phyloP scores from a whole-genome alignment of 495 filamentous ascomycete genomes.

The Trichoderma virens region DNA sequence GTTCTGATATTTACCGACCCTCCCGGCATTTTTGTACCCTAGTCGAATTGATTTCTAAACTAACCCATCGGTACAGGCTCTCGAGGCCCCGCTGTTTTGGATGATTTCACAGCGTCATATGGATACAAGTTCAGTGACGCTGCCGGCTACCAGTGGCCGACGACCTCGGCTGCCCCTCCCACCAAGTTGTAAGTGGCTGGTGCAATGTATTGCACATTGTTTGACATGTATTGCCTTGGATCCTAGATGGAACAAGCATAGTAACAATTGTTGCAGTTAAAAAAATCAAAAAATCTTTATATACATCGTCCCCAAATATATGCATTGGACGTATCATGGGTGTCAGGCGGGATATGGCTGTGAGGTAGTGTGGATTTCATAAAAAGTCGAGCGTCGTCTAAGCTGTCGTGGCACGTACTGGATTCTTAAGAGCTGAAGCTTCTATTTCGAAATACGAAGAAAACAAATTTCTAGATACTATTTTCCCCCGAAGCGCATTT shows the following conservation, averaged over 20 bases:
- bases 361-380: not conserved
- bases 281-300: not conserved
- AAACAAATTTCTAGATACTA: not conserved
- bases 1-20: not conserved
- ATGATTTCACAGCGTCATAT: conserved; percentile 96
- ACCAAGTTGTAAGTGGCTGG: conserved; percentile 61
- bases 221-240: not conserved
- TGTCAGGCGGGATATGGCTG: not conserved
- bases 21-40: not conserved
- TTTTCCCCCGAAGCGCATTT: not conserved
- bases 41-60: not conserved
- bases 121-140: conserved; percentile 99
- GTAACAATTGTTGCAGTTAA: not conserved
- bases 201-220: not conserved
- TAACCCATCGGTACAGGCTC: conserved; percentile 54
- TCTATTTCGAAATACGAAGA: not conserved
- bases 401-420: not conserved
- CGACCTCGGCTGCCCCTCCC: conserved; percentile 48
- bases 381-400: not conserved
- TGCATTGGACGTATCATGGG: not conserved
- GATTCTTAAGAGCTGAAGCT: not conserved
- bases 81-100: conserved; percentile 89
- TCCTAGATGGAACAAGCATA: not conserved
- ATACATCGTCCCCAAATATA: not conserved
- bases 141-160: conserved; percentile 91